phyloP scores from a whole-genome alignment of 1,284 basidiomycete genomes.

The Amylostereum chailletii region DNA sequence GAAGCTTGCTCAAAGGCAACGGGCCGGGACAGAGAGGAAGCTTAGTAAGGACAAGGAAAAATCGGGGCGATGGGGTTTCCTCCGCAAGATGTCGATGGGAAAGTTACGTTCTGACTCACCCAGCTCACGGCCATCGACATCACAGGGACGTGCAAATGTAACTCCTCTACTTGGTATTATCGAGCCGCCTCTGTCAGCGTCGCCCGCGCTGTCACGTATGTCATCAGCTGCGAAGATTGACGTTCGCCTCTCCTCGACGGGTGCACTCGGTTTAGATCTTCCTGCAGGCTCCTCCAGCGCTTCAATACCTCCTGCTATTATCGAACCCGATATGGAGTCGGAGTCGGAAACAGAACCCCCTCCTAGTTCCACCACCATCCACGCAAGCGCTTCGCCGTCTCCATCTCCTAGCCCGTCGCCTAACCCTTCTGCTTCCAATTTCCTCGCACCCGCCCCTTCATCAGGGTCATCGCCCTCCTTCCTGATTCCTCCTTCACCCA shows the following conservation, averaged over 20 bases:
- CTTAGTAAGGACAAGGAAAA: slow-evolving; percentile 38
- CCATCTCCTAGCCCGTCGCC: not conserved
- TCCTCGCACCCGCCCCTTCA: slow-evolving; percentile 25
- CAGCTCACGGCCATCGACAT: slow-evolving; percentile 22
- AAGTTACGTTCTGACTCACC: slow-evolving; percentile 63
- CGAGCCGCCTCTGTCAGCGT: slow-evolving; percentile 4
- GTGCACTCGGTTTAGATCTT: slow-evolving; percentile 26
- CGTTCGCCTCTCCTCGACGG: slow-evolving; percentile 61
- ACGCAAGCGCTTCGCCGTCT: slow-evolving; percentile 12
- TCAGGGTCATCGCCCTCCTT: not conserved
- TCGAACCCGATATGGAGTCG: slow-evolving; percentile 11
- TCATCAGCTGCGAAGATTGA: slow-evolving; percentile 45
- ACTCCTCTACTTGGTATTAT: slow-evolving; percentile 8
- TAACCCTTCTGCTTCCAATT: slow-evolving; percentile 23
- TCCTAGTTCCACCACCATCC: slow-evolving; percentile 14
- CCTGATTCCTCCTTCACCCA: slow-evolving; percentile 22
- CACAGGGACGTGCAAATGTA: slow-evolving; percentile 14
- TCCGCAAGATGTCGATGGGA: slow-evolving; percentile 96
- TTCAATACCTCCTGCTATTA: slow-evolving; percentile 2
- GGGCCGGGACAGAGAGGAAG: slow-evolving; percentile 23
- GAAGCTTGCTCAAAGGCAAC: slow-evolving; percentile 18
- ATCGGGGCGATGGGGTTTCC: slow-evolving; percentile 79
- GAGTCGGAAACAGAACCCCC: slow-evolving; percentile 19
- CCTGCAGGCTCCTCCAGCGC: slow-evolving; percentile 17
- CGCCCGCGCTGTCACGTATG: not conserved